Evolutionary conservation across 108 stramenopile species (phyloP).

Genomic region (Skeletonema costatum): DNA sequence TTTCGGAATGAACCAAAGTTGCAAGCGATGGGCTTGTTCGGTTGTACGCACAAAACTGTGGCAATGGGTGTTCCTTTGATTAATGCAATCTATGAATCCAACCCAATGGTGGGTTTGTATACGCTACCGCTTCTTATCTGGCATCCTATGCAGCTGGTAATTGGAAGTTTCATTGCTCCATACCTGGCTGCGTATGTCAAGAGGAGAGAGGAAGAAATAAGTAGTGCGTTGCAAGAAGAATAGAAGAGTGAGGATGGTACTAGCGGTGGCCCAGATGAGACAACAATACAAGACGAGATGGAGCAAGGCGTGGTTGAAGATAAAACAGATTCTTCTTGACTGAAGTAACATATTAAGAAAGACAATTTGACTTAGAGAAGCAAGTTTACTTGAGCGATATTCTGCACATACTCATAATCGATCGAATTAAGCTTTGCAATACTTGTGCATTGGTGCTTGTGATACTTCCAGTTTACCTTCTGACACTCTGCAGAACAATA

Average conservation of each 20-base stretch:
- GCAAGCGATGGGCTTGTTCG: conserved; percentile 69
- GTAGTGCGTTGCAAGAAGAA: neutral
- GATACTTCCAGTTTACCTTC: too few relatives aligned
- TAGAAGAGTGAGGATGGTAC: conserved; percentile 5
- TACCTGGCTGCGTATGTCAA: conserved; percentile 51
- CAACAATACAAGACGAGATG: neutral
- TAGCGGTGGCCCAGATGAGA: neutral
- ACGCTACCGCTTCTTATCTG: conserved; percentile 73
- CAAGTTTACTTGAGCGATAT: too few relatives aligned
- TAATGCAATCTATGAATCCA: conserved; percentile 62
- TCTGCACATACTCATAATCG: too few relatives aligned
- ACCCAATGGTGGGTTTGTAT: conserved; percentile 53
- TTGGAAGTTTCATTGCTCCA: conserved; percentile 60
- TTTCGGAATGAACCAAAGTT: conserved; percentile 54
- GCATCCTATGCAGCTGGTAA: conserved; percentile 71
- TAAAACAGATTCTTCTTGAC: neutral
- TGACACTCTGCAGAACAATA: too few relatives aligned
- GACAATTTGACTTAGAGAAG: too few relatives aligned
- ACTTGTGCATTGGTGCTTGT: too few relatives aligned
- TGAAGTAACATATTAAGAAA: too few relatives aligned
- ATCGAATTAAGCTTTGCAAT: too few relatives aligned
- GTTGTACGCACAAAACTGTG: conserved; percentile 74
- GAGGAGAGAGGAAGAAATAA: conserved; percentile 35
- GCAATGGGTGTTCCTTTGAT: conserved; percentile 79
- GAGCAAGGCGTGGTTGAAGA: neutral